These are phyloP conservation scores for Marchantia paleacea DNA, from an alignment of 225 moss, liverwort and hornwort species.

Conservation along the genomic window DNA sequence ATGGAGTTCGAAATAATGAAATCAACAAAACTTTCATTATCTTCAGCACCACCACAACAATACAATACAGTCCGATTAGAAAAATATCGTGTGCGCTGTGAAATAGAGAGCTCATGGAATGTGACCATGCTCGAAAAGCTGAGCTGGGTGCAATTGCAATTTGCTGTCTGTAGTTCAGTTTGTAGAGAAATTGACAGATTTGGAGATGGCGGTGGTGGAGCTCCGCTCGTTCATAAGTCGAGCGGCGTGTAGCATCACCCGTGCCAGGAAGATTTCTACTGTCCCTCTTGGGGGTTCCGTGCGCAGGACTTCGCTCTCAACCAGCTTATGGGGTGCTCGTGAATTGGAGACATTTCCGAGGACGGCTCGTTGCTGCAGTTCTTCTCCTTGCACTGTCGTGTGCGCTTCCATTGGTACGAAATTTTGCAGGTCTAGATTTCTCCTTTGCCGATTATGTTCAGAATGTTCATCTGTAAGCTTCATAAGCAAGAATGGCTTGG, in stretches of 20 bases:
- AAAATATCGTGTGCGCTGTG: too few species aligned
- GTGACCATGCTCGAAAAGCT: too few species aligned
- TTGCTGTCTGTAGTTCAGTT: too few species aligned
- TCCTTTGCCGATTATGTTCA: too few species aligned
- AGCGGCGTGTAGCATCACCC: neutral
- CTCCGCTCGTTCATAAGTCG: slow-evolving; percentile 25
- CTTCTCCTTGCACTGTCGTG: neutral
- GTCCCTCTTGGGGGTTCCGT: neutral
- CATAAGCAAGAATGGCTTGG: neutral
- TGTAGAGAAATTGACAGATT: too few species aligned
- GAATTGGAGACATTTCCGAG: neutral
- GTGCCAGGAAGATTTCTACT: neutral
- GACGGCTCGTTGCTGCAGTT: slow-evolving; percentile 5
- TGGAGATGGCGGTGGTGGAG: slow-evolving; percentile 33
- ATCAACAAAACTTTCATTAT: too few species aligned
- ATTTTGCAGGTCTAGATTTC: neutral
- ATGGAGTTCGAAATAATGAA: too few species aligned
- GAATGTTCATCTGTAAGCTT: too few species aligned
- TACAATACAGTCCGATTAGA: too few species aligned
- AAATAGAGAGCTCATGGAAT: too few species aligned
- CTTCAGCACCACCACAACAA: too few species aligned
- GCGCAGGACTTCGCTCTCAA: neutral
- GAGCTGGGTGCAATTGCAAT: too few species aligned
- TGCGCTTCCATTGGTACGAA: neutral
- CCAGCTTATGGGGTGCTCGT: neutral